These are phyloP conservation scores for Aphanoascus verrucosus DNA, from an alignment of 2,329 filamentous ascomycete species.

Conservation along the genomic window DNA sequence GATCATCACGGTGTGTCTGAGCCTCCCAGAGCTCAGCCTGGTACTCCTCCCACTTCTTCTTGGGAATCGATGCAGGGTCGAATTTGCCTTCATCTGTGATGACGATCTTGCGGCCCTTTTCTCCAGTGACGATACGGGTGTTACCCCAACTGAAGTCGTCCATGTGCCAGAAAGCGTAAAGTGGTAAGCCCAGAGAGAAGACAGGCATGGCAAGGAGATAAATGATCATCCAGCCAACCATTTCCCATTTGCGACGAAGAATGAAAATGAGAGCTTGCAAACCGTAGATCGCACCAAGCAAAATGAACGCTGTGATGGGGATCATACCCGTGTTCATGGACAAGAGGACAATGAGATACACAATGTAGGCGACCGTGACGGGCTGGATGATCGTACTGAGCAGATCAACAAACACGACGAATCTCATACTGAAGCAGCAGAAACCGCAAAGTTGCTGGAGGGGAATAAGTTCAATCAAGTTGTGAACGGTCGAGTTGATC, in stretches of 20 bases:
- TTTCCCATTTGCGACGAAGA: conserved; percentile 92
- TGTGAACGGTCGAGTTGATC: conserved; percentile 99
- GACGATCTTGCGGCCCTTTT: conserved; percentile 82
- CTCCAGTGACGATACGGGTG: conserved; percentile 90
- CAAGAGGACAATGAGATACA: conserved; percentile 73
- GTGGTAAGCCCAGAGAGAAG: conserved; percentile 77
- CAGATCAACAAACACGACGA: conserved; percentile 89
- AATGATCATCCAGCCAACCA: conserved; percentile 98
- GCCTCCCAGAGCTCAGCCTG: conserved; percentile 96
- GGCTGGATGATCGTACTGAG: conserved; percentile 86
- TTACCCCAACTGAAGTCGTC: conserved; percentile 99
- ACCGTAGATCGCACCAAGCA: conserved; percentile 93
- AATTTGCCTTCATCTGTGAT: conserved; percentile 97
- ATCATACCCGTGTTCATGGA: conserved; percentile 52
- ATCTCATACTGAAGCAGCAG: conserved; percentile 99
- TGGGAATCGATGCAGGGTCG: conserved; percentile 80
- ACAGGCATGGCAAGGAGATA: conserved; percentile 86
- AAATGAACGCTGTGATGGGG: conserved; percentile 75
- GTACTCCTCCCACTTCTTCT: conserved; percentile 99
- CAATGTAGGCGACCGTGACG: conserved; percentile 79
- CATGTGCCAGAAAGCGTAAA: conserved; percentile 99
- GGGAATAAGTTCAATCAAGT: conserved; percentile 88
- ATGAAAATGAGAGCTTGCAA: conserved; percentile 96
- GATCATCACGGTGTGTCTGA: conserved; percentile 72
- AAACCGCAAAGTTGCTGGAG: conserved; percentile 93